phyloP scores from a whole-genome alignment of 495 filamentous ascomycete species.

The Xylaria scruposa region DNA sequence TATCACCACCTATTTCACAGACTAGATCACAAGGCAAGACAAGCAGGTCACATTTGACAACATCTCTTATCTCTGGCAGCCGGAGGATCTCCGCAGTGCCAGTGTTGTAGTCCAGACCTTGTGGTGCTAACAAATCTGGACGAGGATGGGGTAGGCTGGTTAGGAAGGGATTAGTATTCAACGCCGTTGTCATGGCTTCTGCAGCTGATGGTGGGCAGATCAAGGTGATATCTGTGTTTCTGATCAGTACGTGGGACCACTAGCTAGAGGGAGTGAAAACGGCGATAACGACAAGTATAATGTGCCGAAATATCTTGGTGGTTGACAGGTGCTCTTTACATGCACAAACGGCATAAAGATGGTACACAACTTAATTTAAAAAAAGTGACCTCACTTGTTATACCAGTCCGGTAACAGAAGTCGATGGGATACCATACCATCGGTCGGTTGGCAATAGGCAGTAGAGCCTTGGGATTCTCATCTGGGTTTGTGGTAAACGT shows the following conservation, averaged over 20 bases:
- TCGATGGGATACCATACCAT: constrained; percentile 97
- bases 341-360: background rate
- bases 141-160: constrained; percentile 79
- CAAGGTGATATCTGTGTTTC: constrained; percentile 73
- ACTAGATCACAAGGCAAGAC: constrained; percentile 94
- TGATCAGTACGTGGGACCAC: constrained; percentile 21
- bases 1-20: constrained; percentile 84
- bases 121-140: constrained; percentile 76
- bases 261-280: background rate
- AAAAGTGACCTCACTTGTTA: constrained; percentile 66
- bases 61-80: constrained; percentile 70
- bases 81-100: constrained; percentile 92
- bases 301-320: background rate
- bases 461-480: constrained; percentile 86
- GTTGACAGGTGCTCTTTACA: background rate
- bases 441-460: constrained; percentile 91
- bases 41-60: constrained; percentile 83
- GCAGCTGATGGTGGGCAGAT: constrained; percentile 79
- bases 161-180: constrained; percentile 85
- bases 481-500: constrained; percentile 91
- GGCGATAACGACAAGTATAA: background rate
- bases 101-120: constrained; percentile 73
- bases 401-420: constrained; percentile 85
- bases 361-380: background rate
- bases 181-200: constrained; percentile 73